These are phyloP conservation scores for Leccinum aurantiacum DNA, from an alignment of 768 basidiomycete genomes.

Conservation along the genomic window DNA sequence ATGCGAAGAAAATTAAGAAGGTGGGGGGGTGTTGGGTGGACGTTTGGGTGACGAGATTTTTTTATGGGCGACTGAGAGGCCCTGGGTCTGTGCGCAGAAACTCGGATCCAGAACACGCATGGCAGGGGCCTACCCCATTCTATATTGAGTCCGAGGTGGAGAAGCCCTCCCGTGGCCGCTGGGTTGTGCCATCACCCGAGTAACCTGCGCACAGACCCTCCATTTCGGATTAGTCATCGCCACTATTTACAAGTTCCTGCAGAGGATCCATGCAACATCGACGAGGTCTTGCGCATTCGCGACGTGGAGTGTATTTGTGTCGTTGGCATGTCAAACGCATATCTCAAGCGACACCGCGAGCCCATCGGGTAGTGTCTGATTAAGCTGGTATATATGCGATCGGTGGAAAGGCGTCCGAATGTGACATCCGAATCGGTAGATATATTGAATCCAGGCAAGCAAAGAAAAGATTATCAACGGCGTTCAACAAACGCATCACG, in stretches of 20 bases:
- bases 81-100: conserved; percentile 26
- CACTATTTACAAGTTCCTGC: neutral
- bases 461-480: too few relatives aligned
- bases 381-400: too few relatives aligned
- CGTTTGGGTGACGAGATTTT: conserved; percentile 11
- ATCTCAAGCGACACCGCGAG: too few relatives aligned
- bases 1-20: neutral
- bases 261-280: neutral
- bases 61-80: conserved; percentile 5
- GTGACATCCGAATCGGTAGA: too few relatives aligned
- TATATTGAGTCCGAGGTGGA: conserved; percentile 20
- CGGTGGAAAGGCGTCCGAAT: too few relatives aligned
- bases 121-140: conserved; percentile 17
- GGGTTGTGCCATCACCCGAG: neutral
- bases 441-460: too few relatives aligned
- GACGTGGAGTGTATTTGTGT: neutral
- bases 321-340: neutral
- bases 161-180: neutral
- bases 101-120: conserved; percentile 17
- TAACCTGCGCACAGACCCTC: neutral
- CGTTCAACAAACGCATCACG: too few relatives aligned
- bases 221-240: neutral
- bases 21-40: neutral
- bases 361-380: too few relatives aligned
- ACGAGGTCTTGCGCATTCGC: too few relatives aligned